Percentiles rank a stretch among this genome's conserved stretches.
These are phyloP conservation scores for Graphilbum ipis-grandicollis DNA, from an alignment of 2,329 filamentous ascomycete species.

Conservation along the genomic window DNA sequence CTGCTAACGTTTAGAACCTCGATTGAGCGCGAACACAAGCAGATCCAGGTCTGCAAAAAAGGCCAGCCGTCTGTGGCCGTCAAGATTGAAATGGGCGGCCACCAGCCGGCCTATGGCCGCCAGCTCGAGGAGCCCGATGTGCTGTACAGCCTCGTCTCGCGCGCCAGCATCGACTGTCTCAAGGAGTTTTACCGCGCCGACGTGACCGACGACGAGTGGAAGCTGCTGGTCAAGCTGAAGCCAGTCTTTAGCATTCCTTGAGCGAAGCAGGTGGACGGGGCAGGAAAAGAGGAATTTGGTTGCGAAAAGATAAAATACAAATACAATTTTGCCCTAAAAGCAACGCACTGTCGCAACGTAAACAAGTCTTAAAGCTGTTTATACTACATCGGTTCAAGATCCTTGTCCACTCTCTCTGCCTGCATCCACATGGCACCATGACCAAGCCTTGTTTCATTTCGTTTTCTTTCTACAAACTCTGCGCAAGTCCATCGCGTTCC, in stretches of 20 bases:
- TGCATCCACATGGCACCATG: too few relatives aligned
- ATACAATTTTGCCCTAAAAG: too few relatives aligned
- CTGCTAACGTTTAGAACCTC: conserved; percentile 46
- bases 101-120: conserved; percentile 86
- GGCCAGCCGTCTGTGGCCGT: conserved; percentile 93
- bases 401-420: too few relatives aligned
- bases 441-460: too few relatives aligned
- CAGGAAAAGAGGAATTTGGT: too few relatives aligned
- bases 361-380: too few relatives aligned
- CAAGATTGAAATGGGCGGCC: conserved; percentile 87
- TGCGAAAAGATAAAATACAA: background rate
- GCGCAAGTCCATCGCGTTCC: too few relatives aligned
- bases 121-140: conserved; percentile 84
- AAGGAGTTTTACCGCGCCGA: conserved; percentile 91
- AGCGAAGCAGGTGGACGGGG: too few relatives aligned
- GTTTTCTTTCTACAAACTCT: too few relatives aligned
- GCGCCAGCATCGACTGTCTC: conserved; percentile 78
- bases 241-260: conserved; percentile 73
- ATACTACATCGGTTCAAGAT: too few relatives aligned
- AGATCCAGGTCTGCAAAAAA: conserved; percentile 81
- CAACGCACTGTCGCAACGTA: too few relatives aligned
- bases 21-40: conserved; percentile 96
- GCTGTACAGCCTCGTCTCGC: conserved; percentile 75
- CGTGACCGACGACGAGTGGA: conserved; percentile 85
- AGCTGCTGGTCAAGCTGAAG: conserved; percentile 89